These are phyloP conservation scores for Kodamaea plutei DNA, from an alignment of 1,139 yeast species.

Conservation along the genomic window DNA sequence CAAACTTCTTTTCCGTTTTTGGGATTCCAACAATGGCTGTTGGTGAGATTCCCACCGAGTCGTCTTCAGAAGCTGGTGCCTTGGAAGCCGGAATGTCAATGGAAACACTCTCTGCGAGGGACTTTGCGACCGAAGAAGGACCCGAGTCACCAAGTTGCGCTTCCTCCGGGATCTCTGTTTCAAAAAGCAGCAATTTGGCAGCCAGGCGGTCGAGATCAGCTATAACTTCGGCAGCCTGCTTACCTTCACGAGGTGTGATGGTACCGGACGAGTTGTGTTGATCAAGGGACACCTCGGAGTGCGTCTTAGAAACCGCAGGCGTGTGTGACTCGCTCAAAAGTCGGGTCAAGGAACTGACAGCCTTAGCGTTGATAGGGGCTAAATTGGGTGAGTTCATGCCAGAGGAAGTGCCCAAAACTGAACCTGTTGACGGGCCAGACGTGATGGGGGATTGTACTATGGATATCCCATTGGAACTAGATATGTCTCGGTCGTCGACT, in stretches of 20 bases:
- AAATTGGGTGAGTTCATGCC: slow-evolving; percentile 5
- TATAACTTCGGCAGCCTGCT: slow-evolving; percentile 1
- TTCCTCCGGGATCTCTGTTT: not conserved
- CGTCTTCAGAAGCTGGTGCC: not conserved
- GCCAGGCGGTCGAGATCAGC: slow-evolving; percentile 5
- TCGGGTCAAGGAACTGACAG: slow-evolving; percentile 38
- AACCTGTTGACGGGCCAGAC: not conserved
- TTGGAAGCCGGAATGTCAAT: not conserved
- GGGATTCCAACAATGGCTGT: not conserved
- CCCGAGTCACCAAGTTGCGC: no score
- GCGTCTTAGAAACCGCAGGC: slow-evolving; percentile 24
- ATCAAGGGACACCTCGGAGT: slow-evolving; percentile 21
- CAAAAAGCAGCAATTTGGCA: slow-evolving; percentile 5
- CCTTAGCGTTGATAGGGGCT: slow-evolving; percentile 1
- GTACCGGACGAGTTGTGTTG: slow-evolving; percentile 13
- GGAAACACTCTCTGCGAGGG: no score
- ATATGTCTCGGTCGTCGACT: not conserved
- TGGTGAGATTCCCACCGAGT: not conserved
- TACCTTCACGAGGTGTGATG: slow-evolving; percentile 8
- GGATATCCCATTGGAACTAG: not conserved
- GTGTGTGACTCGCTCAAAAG: slow-evolving; percentile 37
- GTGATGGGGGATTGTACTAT: not conserved
- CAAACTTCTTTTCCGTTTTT: not conserved
- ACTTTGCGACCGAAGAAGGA: no score
- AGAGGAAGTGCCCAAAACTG: not conserved